These are phyloP conservation scores for Populus hybrid DNA, from an alignment of 441 rosid species.

Conservation along the genomic window DNA sequence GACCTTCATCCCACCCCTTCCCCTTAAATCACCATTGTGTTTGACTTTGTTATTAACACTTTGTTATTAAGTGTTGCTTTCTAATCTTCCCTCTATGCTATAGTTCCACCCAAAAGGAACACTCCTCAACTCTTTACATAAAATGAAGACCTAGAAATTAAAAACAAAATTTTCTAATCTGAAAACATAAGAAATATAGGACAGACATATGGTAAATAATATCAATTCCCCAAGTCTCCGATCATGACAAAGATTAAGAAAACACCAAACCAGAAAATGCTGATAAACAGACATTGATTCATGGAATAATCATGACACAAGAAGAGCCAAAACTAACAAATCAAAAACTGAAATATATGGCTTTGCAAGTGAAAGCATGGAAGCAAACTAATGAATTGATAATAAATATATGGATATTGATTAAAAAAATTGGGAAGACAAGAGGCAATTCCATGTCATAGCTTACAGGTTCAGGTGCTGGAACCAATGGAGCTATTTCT, in stretches of 20 bases:
- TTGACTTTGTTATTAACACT: too few relatives aligned
- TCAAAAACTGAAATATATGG: neutral
- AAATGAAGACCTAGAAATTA: neutral
- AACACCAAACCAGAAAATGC: neutral
- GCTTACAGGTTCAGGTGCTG: slow-evolving; percentile 59
- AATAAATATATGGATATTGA: slow-evolving; percentile 5
- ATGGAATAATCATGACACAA: slow-evolving; percentile 6
- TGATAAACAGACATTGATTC: neutral
- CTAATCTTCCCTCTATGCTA: too few relatives aligned
- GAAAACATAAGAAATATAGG: neutral
- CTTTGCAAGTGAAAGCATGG: slow-evolving; percentile 1
- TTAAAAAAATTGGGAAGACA: slow-evolving; percentile 6
- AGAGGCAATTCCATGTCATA: slow-evolving; percentile 10
- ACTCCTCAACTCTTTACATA: neutral
- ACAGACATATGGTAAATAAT: neutral
- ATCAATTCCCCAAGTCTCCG: neutral
- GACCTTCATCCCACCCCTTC: too few relatives aligned
- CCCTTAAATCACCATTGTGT: too few relatives aligned
- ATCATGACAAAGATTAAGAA: neutral
- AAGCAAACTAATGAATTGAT: neutral
- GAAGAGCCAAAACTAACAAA: neutral
- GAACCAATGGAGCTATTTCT: slow-evolving; percentile 61
- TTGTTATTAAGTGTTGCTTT: too few relatives aligned
- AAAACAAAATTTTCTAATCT: neutral
- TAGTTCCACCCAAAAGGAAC: too few relatives aligned